phyloP scores from a whole-genome alignment of 495 filamentous ascomycete genomes.

The Apiosordaria backusii region DNA sequence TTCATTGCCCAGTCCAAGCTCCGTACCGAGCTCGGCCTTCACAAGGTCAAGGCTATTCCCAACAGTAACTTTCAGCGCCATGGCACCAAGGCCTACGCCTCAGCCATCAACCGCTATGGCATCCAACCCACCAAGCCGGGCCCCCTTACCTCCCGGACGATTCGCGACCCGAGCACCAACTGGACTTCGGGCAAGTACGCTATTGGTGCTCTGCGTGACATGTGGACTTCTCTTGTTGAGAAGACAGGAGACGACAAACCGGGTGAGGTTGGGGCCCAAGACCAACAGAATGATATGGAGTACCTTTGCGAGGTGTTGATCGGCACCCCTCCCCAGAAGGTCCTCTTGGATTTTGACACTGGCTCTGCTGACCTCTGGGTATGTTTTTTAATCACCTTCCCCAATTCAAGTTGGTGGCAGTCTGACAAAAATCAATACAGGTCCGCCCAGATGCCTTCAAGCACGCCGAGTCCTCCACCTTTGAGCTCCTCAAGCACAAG shows the following conservation, averaged over 20 bases:
- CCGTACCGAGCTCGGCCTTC: conserved; percentile 38
- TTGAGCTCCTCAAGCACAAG: conserved; percentile 45
- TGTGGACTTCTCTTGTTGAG: conserved; percentile 51
- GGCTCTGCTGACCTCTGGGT: conserved; percentile 79
- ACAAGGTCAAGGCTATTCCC: conserved; percentile 46
- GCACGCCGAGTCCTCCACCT: conserved; percentile 60
- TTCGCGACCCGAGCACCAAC: conserved; percentile 33
- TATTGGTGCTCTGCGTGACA: conserved; percentile 45
- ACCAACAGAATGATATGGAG: conserved; percentile 68
- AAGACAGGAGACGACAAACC: conserved; percentile 32
- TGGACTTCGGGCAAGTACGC: conserved; percentile 30
- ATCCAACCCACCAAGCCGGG: conserved; percentile 67
- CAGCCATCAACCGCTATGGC: conserved; percentile 64
- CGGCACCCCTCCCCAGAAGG: conserved; percentile 63
- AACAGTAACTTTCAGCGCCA: conserved; percentile 63
- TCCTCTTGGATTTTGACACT: conserved; percentile 73
- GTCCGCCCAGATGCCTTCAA: conserved; percentile 52
- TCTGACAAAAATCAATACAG: conserved; percentile 2
- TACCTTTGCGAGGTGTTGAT: conserved; percentile 66
- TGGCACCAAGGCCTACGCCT: conserved; percentile 71
- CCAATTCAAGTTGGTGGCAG: neutral
- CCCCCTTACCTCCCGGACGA: conserved; percentile 55
- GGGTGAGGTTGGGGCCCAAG: conserved; percentile 63
- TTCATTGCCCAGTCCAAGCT: conserved; percentile 34
- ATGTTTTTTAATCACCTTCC: conserved; percentile 19